Evolutionary conservation across 352 stramenopile species (phyloP).

Genomic region (Phytophthora europaea): DNA sequence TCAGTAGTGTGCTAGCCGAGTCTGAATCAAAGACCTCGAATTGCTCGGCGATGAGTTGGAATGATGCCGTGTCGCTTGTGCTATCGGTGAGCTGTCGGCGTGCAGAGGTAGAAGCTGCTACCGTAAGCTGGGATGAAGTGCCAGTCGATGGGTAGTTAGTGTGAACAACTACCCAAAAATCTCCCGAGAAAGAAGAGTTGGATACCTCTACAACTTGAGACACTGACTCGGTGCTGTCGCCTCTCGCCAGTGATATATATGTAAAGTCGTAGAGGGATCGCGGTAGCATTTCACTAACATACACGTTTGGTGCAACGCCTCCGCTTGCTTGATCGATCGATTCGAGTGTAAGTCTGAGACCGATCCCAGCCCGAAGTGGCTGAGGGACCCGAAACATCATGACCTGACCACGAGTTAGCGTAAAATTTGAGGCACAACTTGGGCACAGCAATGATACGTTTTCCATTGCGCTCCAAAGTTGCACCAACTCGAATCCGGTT

Average conservation of each 20-base stretch:
- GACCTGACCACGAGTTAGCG: slow-evolving; percentile 57
- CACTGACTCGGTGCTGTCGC: slow-evolving; percentile 11
- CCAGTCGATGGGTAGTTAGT: slow-evolving; percentile 54
- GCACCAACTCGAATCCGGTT: slow-evolving; percentile 56
- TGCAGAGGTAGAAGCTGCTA: slow-evolving; percentile 18
- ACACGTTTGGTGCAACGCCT: slow-evolving; percentile 57
- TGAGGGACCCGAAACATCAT: slow-evolving; percentile 77
- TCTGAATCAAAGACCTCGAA: slow-evolving; percentile 39
- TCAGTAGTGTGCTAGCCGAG: slow-evolving; percentile 41
- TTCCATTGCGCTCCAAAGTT: slow-evolving; percentile 68
- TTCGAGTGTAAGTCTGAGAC: slow-evolving; percentile 44
- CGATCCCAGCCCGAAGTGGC: slow-evolving; percentile 61
- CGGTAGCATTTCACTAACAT: slow-evolving; percentile 76
- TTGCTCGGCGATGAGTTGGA: slow-evolving; percentile 55
- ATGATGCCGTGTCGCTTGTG: slow-evolving; percentile 20
- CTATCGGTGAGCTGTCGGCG: slow-evolving; percentile 6
- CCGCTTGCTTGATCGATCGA: slow-evolving; percentile 18
- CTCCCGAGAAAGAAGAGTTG: slow-evolving; percentile 62
- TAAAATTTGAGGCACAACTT: slow-evolving; percentile 53
- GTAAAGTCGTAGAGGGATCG: slow-evolving; percentile 84
- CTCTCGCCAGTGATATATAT: slow-evolving; percentile 56
- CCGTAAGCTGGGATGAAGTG: slow-evolving; percentile 16
- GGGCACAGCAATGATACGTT: slow-evolving; percentile 68
- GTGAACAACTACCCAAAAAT: slow-evolving; percentile 84
- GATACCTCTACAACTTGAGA: slow-evolving; percentile 58